Percentiles rank a stretch among this genome's conserved stretches.
phyloP scores from a whole-genome alignment of 2,329 filamentous ascomycete species.

The Alternaria sp. region DNA sequence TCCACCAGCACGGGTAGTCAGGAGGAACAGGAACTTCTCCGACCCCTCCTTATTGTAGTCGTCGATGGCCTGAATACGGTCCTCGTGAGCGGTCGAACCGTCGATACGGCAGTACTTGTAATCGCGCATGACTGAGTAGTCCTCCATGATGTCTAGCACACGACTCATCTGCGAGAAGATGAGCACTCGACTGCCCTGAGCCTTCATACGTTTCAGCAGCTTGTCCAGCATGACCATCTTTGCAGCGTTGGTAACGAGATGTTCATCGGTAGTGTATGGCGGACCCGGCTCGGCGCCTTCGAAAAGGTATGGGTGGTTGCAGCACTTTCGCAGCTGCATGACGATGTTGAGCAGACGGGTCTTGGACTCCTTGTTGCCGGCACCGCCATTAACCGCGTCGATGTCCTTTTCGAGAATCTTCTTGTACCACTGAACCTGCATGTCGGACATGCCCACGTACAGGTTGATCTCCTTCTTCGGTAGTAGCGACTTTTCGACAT shows the following conservation, averaged over 20 bases:
- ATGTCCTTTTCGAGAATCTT: conserved; percentile 99
- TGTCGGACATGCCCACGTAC: conserved; percentile 98
- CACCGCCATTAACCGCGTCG: conserved; percentile 95
- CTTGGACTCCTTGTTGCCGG: conserved; percentile 96
- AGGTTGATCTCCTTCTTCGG: conserved; percentile 98
- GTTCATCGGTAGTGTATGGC: conserved; percentile 97
- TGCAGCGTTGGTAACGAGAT: conserved; percentile 88
- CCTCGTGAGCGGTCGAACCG: conserved; percentile 94
- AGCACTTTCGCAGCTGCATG: conserved; percentile 99
- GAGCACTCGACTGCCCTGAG: conserved; percentile 89
- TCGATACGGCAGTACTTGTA: conserved; percentile 98
- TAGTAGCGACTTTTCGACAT: conserved; percentile 95
- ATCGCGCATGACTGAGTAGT: conserved; percentile 95
- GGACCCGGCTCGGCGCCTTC: conserved; percentile 96
- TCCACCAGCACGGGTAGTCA: conserved; percentile 94
- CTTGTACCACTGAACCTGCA: conserved; percentile 99
- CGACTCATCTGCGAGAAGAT: conserved; percentile 99
- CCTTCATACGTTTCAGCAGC: conserved; percentile 80
- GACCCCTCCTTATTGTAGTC: conserved; percentile 97
- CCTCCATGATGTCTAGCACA: conserved; percentile 93
- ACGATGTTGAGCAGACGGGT: conserved; percentile 97
- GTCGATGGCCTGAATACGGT: conserved; percentile 96
- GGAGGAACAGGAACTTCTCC: conserved; percentile 86
- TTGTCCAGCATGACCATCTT: conserved; percentile 99
- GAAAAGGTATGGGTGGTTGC: conserved; percentile 97